Base-by-base conservation (phyloP, 257 asterid species). In the Nyctanthes arbortristis region DNA sequence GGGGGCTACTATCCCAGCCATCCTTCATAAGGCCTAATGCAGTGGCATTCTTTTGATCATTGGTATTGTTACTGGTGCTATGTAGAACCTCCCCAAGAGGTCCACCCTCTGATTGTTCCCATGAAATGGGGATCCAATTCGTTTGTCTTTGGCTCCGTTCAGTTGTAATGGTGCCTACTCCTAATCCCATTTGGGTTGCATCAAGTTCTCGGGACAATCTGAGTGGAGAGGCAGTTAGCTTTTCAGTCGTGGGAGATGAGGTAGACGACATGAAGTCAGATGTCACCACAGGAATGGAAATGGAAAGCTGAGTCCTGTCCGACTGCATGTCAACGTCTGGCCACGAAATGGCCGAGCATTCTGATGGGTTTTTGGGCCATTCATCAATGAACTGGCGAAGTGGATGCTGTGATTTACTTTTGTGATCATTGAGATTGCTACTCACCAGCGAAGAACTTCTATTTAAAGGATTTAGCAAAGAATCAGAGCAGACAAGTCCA, bases 81-180 rank as follows among this genome's bases (percentile, higher is more conserved):
- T 91, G 96, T 36, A 94, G 68, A 25, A 81, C 99, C 77, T 94
- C 99, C 0, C 96, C 99, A 0, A 94, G 96, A 13, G 99, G 99
- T 11, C 99, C 99, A 13, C 96, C 97, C 63, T 81, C 74, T 1
- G 96, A 84, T 0, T 90, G 77, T 57, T 83, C 91, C 97, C 99
- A 91, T 0, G 91, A 73, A 20, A 89, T 80, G 0, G 98, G 96
- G 40, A 80, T 77, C 93, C 93, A 89, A 31, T 71, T 82, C 13
- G 80, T 67, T 28, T 77, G 85, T 24, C 80, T 66, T 5, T 61
- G 84, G 63, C 22, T 66, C 3, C 71, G 77, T 31, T 79, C 85
- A 13, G 31, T 57, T 14, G 31, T 47, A 4, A 29, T 27, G 2
- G 69, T 65, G 35, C 90, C 95, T 24, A 85, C 73, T n/a, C 93